Evolutionary conservation across 495 filamentous ascomycete species (phyloP).

Genomic region (Neurospora sp.): DNA sequence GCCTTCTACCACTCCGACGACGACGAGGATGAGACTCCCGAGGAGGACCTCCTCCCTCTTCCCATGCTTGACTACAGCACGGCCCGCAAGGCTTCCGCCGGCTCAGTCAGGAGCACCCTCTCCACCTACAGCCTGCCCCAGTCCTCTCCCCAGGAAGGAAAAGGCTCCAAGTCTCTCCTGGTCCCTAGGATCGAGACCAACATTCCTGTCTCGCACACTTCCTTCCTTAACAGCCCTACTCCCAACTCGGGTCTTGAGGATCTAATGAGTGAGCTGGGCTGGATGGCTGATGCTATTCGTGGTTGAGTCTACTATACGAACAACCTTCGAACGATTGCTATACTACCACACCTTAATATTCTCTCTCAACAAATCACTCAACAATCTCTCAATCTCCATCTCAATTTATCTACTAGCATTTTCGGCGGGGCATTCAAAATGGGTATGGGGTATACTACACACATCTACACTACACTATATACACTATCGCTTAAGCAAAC

Average conservation of each 20-base stretch:
- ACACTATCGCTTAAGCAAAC: background rate
- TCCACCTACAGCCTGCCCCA: slow-evolving; percentile 35
- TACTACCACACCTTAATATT: background rate
- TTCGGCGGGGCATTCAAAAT: background rate
- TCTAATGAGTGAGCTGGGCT: slow-evolving; percentile 33
- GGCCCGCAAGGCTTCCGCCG: background rate
- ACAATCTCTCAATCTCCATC: background rate
- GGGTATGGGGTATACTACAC: background rate
- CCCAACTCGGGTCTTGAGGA: slow-evolving; percentile 32
- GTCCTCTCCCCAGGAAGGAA: slow-evolving; percentile 10
- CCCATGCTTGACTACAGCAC: background rate
- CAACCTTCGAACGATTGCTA: background rate
- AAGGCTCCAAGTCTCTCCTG: slow-evolving; percentile 8
- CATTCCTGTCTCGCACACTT: slow-evolving; percentile 15
- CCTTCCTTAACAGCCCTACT: slow-evolving; percentile 21
- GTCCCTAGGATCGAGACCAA: slow-evolving; percentile 17
- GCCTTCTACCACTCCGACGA: slow-evolving; percentile 36
- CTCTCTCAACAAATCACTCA: background rate
- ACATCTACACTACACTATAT: background rate
- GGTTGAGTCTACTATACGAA: slow-evolving; percentile 5
- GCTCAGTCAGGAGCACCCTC: slow-evolving; percentile 11
- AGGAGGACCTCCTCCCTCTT: slow-evolving; percentile 2
- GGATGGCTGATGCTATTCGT: slow-evolving; percentile 34
- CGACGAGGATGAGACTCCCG: slow-evolving; percentile 20
- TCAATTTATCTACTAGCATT: background rate